phyloP scores from a whole-genome alignment of 2,329 filamentous ascomycete species.

The Malbranchea cinnamomea region DNA sequence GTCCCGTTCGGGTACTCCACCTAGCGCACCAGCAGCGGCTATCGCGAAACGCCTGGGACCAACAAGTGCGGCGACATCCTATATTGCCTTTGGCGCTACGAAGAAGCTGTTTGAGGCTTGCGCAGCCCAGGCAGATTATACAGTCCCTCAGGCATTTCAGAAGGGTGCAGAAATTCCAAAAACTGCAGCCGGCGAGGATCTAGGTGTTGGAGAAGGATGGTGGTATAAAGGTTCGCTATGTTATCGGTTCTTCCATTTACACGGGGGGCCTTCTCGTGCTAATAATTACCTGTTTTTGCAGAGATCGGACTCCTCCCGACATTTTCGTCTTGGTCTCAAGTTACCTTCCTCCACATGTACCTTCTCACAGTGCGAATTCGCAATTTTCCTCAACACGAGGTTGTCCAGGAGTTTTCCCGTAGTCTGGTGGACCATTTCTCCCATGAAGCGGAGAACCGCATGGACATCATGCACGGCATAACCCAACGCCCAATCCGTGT shows the following conservation, averaged over 20 bases:
- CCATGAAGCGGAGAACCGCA: slow-evolving; percentile 53
- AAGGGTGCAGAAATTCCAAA: slow-evolving; percentile 53
- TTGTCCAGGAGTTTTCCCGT: slow-evolving; percentile 65
- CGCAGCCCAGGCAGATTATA: slow-evolving; percentile 58
- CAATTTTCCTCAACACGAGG: slow-evolving; percentile 50
- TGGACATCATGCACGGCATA: slow-evolving; percentile 35
- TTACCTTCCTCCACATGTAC: slow-evolving; percentile 95
- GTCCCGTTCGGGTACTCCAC: slow-evolving; percentile 18
- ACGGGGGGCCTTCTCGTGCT: not conserved
- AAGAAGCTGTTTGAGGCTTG: slow-evolving; percentile 67
- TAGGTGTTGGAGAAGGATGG: slow-evolving; percentile 58
- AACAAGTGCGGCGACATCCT: slow-evolving; percentile 44
- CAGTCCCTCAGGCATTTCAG: slow-evolving; percentile 51
- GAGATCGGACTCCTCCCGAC: slow-evolving; percentile 68
- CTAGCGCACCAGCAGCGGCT: too few species aligned
- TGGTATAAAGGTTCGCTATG: slow-evolving; percentile 64
- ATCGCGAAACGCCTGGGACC: slow-evolving; percentile 2
- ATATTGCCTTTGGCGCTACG: slow-evolving; percentile 66
- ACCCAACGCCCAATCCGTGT: slow-evolving; percentile 40
- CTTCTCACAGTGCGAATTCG: slow-evolving; percentile 71
- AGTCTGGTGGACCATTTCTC: slow-evolving; percentile 90
- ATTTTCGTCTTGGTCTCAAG: slow-evolving; percentile 90
- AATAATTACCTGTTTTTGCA: slow-evolving; percentile 21
- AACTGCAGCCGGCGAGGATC: slow-evolving; percentile 64
- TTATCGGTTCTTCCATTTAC: not conserved